phyloP scores from a whole-genome alignment of 305 asterid species.

The Rubia peregrina region DNA sequence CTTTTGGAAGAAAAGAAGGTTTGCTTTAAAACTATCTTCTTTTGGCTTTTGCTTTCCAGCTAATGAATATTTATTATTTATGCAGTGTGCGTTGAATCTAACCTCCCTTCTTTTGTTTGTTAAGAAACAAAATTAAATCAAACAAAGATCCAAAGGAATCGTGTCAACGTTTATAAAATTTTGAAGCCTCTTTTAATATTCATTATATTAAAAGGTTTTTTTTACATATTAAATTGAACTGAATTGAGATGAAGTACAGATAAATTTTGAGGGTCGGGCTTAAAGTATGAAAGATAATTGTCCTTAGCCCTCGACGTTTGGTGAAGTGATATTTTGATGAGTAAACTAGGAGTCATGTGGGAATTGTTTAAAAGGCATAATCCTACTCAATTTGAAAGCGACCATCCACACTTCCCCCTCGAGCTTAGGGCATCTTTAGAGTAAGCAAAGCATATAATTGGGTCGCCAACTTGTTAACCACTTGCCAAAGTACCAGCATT shows the following conservation, averaged over 20 bases:
- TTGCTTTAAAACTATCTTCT: not conserved
- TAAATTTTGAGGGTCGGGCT: too few relatives aligned
- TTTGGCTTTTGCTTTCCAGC: conserved; percentile 11
- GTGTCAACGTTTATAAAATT: too few relatives aligned
- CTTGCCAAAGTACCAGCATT: conserved; percentile 6
- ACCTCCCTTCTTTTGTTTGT: not conserved
- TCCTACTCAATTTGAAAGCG: conserved; percentile 16
- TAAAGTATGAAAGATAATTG: too few relatives aligned
- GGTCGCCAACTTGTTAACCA: not conserved
- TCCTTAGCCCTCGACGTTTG: too few relatives aligned
- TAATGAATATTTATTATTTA: not conserved
- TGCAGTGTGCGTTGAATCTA: not conserved
- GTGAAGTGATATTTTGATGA: too few relatives aligned
- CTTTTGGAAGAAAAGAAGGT: too few relatives aligned
- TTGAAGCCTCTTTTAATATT: too few relatives aligned
- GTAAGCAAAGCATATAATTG: conserved; percentile 25
- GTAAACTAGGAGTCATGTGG: not conserved
- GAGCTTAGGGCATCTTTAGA: not conserved
- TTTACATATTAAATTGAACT: too few relatives aligned
- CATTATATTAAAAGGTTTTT: too few relatives aligned
- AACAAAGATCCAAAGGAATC: too few relatives aligned
- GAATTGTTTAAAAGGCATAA: not conserved
- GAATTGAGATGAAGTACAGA: too few relatives aligned
- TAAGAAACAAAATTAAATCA: not conserved
- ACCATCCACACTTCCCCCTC: conserved; percentile 10